Percentiles rank a stretch among this genome's conserved stretches.
Conservation (phyloP, 306 rosid genomes). For the Begonia masoniana region DNA sequence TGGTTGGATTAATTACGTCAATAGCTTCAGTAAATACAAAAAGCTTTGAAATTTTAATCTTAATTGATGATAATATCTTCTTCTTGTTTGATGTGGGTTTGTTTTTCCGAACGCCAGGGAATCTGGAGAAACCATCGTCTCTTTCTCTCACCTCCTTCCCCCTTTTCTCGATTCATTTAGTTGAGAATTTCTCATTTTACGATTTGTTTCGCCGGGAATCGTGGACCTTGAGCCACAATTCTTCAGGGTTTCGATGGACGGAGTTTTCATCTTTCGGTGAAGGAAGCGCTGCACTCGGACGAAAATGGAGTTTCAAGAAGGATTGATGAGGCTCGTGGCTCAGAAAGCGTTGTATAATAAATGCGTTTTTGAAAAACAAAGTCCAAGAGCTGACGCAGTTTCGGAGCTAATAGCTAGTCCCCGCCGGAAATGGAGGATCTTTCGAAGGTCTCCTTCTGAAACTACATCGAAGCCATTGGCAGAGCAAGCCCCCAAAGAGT, state of each 20-base stretch:
- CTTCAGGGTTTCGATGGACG: not conserved
- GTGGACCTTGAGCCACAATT: conserved; percentile 9
- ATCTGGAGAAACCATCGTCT: too few species aligned
- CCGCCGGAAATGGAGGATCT: conserved; percentile 57
- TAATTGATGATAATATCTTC: too few species aligned
- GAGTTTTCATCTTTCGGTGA: not conserved
- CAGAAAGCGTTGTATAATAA: conserved; percentile 16
- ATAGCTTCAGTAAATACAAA: too few species aligned
- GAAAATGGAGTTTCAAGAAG: conserved; percentile 55
- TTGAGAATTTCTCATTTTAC: not conserved
- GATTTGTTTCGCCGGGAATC: conserved; percentile 1
- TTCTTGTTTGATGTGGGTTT: too few species aligned
- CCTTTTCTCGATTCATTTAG: too few species aligned
- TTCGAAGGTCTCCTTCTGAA: conserved; percentile 20
- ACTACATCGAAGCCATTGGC: conserved; percentile 15
- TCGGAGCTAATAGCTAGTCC: conserved; percentile 12
- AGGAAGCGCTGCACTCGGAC: not conserved
- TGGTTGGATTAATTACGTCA: too few species aligned
- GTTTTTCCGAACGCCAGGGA: too few species aligned
- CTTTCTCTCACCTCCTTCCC: too few species aligned
- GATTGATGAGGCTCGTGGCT: conserved; percentile 23
- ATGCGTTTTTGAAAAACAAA: conserved; percentile 10
- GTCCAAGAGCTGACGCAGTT: conserved; percentile 6
- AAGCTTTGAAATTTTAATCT: too few species aligned
- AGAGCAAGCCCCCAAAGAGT: conserved; percentile 45